Evolutionary conservation across 1,284 basidiomycete species (phyloP), one percentile per base, ranked within the genome.

Genomic region (Volvariella surrecta): DNA sequence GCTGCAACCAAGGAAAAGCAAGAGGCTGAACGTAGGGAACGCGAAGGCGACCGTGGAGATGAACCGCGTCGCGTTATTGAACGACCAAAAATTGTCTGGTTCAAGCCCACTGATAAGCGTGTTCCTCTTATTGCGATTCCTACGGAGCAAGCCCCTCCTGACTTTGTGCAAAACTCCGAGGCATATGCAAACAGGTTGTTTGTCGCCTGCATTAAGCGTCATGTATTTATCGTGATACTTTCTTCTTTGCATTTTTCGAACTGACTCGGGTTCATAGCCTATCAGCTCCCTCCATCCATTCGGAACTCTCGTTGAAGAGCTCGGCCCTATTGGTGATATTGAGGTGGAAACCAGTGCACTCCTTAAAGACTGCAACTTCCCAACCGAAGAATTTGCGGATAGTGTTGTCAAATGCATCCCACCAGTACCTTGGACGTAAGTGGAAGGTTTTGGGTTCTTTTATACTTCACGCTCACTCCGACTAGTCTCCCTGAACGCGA

Each of bases 1-100:
- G 95, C 93, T 40, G 96, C 95, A 2, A 99, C 96, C 39, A 98
- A 99, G 67, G 96, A 99, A 70, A 99, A 98, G 67, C 95, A 99
- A 63, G 95, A 99, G 56, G 92, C 95, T 34, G 96, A 99, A 64
- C 81, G 95, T 37, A 82, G 92, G 44, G 92, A 97, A 63, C 85
- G 96, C 40, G 95, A 97, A 60, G 93, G 93, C 42, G 91, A 94
- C 58, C 79, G 82, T 46, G 89, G 81, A 24, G 85, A 86, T 47
- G 82, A 89, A 54, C 83, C 85, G 32, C 75, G 83, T 50, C 78
- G 84, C 43, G 18, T 19, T n/a, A 79, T 87, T 39, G 89, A 92
- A 62, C 84, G 94, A 35, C 96, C 95, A 52, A 99, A 97, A 75
- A 99, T 99, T 54, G 93, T 99, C 43, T 99, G 96, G 96, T 98